A percentile compares a stretch with the other conserved stretches of the same genome.
Evolutionary conservation across 495 filamentous ascomycete genomes (phyloP).

Genomic region (Xylaria bambusicola): DNA sequence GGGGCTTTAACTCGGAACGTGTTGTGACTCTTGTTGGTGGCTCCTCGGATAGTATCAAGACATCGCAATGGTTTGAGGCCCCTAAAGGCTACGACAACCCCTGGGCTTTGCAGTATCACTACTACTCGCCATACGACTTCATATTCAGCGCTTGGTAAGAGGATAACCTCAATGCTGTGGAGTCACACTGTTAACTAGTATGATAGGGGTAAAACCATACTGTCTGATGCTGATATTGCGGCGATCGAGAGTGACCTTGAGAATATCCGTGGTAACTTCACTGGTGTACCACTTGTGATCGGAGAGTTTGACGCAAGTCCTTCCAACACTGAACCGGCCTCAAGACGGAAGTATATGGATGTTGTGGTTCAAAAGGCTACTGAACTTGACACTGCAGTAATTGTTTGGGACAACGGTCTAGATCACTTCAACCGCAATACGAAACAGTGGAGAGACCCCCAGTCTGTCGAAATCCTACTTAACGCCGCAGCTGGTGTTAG

Average conservation of each 20-base stretch:
- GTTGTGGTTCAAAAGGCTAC: slow-evolving; percentile 50
- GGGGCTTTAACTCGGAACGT: slow-evolving; percentile 57
- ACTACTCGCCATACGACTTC: slow-evolving; percentile 58
- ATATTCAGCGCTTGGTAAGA: slow-evolving; percentile 28
- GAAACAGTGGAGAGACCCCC: slow-evolving; percentile 52
- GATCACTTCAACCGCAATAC: slow-evolving; percentile 49
- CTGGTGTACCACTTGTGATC: slow-evolving; percentile 55
- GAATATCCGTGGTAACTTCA: slow-evolving; percentile 54
- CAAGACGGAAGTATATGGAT: slow-evolving; percentile 61
- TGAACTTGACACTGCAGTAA: slow-evolving; percentile 47
- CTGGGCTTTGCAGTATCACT: slow-evolving; percentile 65
- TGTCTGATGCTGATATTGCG: slow-evolving; percentile 55
- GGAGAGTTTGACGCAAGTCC: slow-evolving; percentile 62
- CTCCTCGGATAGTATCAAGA: slow-evolving; percentile 54
- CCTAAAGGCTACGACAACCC: slow-evolving; percentile 56
- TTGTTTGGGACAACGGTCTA: slow-evolving; percentile 62
- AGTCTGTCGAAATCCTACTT: slow-evolving; percentile 48
- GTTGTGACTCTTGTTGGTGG: slow-evolving; percentile 60
- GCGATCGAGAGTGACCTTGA: slow-evolving; percentile 53
- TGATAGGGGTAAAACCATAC: slow-evolving; percentile 58
- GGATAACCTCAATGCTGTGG: slow-evolving; percentile 28
- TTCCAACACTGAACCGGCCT: slow-evolving; percentile 46
- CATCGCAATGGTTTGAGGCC: slow-evolving; percentile 54
- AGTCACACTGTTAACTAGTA: slow-evolving; percentile 40
- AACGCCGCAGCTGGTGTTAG: slow-evolving; percentile 44